Conservation (phyloP, 192 early-diverging fungal genomes). For the Chytriomyces sp. region DNA sequence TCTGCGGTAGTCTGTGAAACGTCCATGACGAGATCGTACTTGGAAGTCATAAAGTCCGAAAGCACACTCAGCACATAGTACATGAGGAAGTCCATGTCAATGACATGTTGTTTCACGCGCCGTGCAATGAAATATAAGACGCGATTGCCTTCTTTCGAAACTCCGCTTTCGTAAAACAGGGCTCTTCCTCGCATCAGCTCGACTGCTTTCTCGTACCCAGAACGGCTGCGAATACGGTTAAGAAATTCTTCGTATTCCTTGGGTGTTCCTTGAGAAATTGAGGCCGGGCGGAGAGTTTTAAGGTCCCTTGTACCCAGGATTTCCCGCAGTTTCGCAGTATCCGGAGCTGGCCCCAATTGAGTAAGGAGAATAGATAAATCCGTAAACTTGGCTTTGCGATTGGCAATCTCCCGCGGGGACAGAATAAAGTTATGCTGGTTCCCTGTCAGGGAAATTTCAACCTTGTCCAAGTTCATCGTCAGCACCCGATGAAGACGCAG, state of each 20-base stretch:
- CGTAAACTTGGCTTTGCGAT: constrained; percentile 73
- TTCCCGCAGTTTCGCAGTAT: constrained; percentile 49
- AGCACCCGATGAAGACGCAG: constrained; percentile 48
- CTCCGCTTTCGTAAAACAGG: constrained; percentile 82
- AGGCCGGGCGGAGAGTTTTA: not conserved
- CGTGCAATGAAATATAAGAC: constrained; percentile 87
- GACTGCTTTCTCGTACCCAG: constrained; percentile 25
- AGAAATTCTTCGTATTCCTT: constrained; percentile 32
- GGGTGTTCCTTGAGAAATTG: not conserved
- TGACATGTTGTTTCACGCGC: constrained; percentile 71
- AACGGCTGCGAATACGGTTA: constrained; percentile 28
- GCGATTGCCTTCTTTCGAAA: constrained; percentile 72
- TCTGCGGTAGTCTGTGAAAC: constrained; percentile 76
- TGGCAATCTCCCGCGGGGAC: constrained; percentile 3
- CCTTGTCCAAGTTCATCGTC: constrained; percentile 50
- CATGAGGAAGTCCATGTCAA: constrained; percentile 85
- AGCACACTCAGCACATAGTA: constrained; percentile 72
- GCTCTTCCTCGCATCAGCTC: constrained; percentile 44
- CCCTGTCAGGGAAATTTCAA: constrained; percentile 40
- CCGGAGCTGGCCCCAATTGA: constrained; percentile 85
- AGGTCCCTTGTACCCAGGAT: not conserved
- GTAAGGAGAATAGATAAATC: constrained; percentile 83
- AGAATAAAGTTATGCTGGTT: constrained; percentile 6
- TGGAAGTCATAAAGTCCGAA: constrained; percentile 63
- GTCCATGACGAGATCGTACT: constrained; percentile 84